Evolutionary conservation across 2,329 filamentous ascomycete species (phyloP).

Genomic region (Phialophora verrucosa): DNA sequence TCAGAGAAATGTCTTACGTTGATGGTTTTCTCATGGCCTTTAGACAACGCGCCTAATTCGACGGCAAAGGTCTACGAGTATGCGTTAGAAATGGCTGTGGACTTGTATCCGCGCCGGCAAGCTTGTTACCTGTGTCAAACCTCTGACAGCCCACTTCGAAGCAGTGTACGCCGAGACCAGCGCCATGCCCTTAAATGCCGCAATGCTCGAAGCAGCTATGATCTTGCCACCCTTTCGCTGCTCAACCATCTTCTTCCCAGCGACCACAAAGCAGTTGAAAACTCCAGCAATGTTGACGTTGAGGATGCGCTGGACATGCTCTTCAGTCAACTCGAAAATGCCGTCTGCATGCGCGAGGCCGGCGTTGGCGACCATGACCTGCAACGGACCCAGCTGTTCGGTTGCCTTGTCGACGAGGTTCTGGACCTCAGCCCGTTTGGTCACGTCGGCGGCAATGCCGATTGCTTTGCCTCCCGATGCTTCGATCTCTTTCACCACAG

Average conservation of each 20-base stretch:
- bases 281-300: slow-evolving; percentile 69
- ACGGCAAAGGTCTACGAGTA: slow-evolving; percentile 22
- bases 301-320: slow-evolving; percentile 64
- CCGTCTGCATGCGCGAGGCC: slow-evolving; percentile 64
- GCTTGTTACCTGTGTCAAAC: slow-evolving; percentile 61
- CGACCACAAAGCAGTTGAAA: slow-evolving; percentile 67
- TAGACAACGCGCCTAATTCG: slow-evolving; percentile 24
- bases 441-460: slow-evolving; percentile 64
- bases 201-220: slow-evolving; percentile 55
- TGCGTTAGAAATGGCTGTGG: background rate
- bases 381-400: slow-evolving; percentile 56
- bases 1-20: slow-evolving; percentile 54
- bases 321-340: slow-evolving; percentile 61
- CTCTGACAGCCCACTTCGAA: slow-evolving; percentile 69
- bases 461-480: slow-evolving; percentile 61
- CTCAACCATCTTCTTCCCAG: slow-evolving; percentile 66
- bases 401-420: slow-evolving; percentile 58
- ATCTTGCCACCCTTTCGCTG: slow-evolving; percentile 51
- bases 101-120: no score
- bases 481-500: slow-evolving; percentile 64
- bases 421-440: slow-evolving; percentile 60
- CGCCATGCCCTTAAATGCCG: slow-evolving; percentile 62
- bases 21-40: slow-evolving; percentile 24
- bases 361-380: slow-evolving; percentile 64
- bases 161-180: slow-evolving; percentile 66